A percentile compares a stretch with the other conserved stretches of the same genome.
Conservation (phyloP, 352 stramenopile genomes). For the Hyaloperonospora arabidopsidis region DNA sequence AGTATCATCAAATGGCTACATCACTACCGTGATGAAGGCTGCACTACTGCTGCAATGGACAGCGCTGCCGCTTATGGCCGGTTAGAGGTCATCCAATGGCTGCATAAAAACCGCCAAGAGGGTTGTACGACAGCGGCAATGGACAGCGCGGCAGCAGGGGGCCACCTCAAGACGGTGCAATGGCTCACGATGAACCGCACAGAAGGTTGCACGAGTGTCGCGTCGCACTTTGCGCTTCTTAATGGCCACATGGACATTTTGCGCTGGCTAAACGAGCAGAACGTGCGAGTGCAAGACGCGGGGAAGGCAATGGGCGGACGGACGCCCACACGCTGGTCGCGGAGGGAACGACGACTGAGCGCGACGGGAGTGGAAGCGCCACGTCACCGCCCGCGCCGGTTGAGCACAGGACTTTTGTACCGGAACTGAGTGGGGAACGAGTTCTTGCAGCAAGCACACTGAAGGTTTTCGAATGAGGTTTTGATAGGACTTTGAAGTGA, state of each 20-base stretch:
- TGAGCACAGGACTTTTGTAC: conserved; percentile 24
- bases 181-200: conserved; percentile 52
- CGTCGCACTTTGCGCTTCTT: conserved; percentile 55
- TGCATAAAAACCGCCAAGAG: conserved; percentile 54
- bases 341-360: conserved; percentile 29
- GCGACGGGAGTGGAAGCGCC: conserved; percentile 26
- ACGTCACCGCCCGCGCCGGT: conserved; percentile 20
- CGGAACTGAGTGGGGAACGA: conserved; percentile 16
- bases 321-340: conserved; percentile 15
- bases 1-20: conserved; percentile 69
- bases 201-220: conserved; percentile 68
- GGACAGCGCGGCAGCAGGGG: conserved; percentile 59
- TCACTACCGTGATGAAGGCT: conserved; percentile 53
- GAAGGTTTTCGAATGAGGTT: too few species aligned
- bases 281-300: conserved; percentile 15
- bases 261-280: conserved; percentile 54
- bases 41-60: conserved; percentile 71
- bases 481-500: too few species aligned
- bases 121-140: conserved; percentile 68
- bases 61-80: conserved; percentile 62
- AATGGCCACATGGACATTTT: conserved; percentile 62
- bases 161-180: conserved; percentile 56
- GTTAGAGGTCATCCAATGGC: conserved; percentile 61
- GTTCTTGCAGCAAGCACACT: too few species aligned
- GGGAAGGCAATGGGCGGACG: background rate